Evolutionary conservation across 78 protist species (phyloP).

Genomic region (Bodo saltans): DNA sequence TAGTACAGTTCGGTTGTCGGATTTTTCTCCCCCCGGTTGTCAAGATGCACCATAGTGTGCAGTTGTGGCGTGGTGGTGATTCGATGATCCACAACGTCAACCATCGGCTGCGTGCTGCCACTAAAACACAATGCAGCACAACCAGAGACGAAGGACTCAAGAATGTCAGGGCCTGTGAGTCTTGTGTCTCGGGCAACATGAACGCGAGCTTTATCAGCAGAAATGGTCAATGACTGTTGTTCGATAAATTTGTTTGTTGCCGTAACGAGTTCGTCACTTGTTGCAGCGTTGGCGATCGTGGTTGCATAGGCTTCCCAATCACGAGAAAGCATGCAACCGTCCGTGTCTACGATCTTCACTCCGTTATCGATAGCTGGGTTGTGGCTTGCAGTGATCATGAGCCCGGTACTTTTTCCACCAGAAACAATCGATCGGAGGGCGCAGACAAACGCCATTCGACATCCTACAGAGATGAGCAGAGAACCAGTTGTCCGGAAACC

Average conservation of each 20-base stretch:
- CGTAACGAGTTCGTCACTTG: constrained; percentile 2
- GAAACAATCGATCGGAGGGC: constrained; percentile 27
- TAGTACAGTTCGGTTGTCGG: too few species aligned
- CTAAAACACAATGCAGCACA: too few species aligned
- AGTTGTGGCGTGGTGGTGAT: too few species aligned
- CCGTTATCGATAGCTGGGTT: constrained; percentile 63
- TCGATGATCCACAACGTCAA: too few species aligned
- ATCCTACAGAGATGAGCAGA: constrained; percentile 5
- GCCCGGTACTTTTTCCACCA: constrained; percentile 29
- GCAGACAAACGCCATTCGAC: constrained; percentile 38
- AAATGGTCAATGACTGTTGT: too few species aligned
- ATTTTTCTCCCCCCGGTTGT: too few species aligned
- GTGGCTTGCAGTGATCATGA: constrained; percentile 72
- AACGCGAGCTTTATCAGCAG: too few species aligned
- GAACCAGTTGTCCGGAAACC: constrained; percentile 32
- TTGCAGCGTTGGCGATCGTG: constrained; percentile 36
- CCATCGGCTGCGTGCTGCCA: too few species aligned
- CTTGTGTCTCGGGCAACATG: too few species aligned
- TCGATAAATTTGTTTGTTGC: neutral
- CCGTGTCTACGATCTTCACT: constrained; percentile 46
- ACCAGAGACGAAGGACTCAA: too few species aligned
- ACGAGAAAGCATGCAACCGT: constrained; percentile 50
- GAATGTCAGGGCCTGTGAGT: too few species aligned
- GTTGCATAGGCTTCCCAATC: constrained; percentile 44
- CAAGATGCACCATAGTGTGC: too few species aligned